Conservation (phyloP, 2,329 filamentous ascomycete species). For the Alternaria sp. region DNA sequence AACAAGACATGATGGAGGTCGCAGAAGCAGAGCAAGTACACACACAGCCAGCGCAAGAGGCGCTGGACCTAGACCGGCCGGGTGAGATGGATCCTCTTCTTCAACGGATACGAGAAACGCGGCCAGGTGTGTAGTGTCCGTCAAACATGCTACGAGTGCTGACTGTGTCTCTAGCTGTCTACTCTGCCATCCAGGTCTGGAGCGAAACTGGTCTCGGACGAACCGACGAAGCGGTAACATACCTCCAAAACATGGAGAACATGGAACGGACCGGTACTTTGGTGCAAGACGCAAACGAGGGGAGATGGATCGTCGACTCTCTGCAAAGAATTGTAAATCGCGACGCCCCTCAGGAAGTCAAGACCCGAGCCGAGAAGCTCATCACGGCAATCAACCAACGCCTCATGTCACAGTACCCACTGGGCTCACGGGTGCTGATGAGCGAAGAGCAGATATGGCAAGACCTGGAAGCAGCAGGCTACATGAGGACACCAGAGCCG, state of each 20-base stretch:
- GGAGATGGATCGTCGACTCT: slow-evolving; percentile 43
- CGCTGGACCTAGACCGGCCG: slow-evolving; percentile 29
- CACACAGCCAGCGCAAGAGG: slow-evolving; percentile 24
- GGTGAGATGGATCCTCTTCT: slow-evolving; percentile 43
- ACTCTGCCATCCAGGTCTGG: slow-evolving; percentile 44
- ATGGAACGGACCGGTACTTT: slow-evolving; percentile 37
- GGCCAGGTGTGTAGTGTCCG: slow-evolving; percentile 43
- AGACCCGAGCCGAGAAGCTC: slow-evolving; percentile 35
- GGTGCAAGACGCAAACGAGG: slow-evolving; percentile 43
- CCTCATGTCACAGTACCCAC: slow-evolving; percentile 48
- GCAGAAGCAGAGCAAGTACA: slow-evolving; percentile 25
- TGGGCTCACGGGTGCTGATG: slow-evolving; percentile 30
- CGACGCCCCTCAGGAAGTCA: slow-evolving; percentile 36
- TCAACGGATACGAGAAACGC: slow-evolving; percentile 43
- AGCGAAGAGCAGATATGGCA: slow-evolving; percentile 38
- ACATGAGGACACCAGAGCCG: slow-evolving; percentile 30
- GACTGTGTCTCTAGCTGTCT: slow-evolving; percentile 36
- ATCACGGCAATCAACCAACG: slow-evolving; percentile 45
- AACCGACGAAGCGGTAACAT: slow-evolving; percentile 34
- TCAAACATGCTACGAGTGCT: slow-evolving; percentile 20
- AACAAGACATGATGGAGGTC: slow-evolving; percentile 50
- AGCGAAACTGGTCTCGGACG: slow-evolving; percentile 43
- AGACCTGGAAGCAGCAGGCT: slow-evolving; percentile 43
- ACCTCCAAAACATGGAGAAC: slow-evolving; percentile 35
- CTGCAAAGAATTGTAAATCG: slow-evolving; percentile 40